Evolutionary conservation across 1,284 basidiomycete species (phyloP), one percentile per base, ranked within the genome.

Genomic region (Inonotus obliquus): DNA sequence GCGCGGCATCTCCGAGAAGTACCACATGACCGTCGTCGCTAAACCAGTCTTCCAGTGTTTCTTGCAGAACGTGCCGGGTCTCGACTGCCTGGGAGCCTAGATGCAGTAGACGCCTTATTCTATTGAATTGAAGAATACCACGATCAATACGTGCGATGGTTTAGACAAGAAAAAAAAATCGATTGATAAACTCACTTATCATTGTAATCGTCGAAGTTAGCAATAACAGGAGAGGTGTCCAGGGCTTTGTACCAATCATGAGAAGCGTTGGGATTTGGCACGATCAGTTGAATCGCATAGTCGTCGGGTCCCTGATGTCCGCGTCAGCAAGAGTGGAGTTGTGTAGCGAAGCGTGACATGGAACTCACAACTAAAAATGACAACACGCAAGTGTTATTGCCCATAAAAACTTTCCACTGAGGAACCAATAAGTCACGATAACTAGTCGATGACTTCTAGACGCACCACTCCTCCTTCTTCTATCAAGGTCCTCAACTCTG

Each of bases 1-100:
- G 80, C 4, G 79, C 79, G 0, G 80, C 76, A 63, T 81, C 80
- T 35, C 81, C 81, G 37, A 82, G 67, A 6, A 82, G 69, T 2
- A 82, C 73, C 59, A 78, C 70, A 63, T 72, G 72, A 2, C 72
- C 70, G 38, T 72, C 73, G 0, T 74, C 66, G 63, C 84, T 79
- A 0, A 82, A 79, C 85, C 86, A 87, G 27, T 82, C 77, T 39
- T 60, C 59, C 6, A 60, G 21, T 10, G 53, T 47, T 27, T 60
- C 54, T 47, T 63, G 58, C 14, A 60, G 21, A 19, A 60, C 38
- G 57, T 60, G 58, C 44, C 55, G 53, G 2, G 59, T 60, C 32
- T 60, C 48, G 19, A 63, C 39, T 13, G 59, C 54, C 17, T 60
- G 27, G n/a, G 32, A 29, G 17, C 54, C 21, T 53, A 53, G 27